A percentile compares a stretch with the other conserved stretches of the same genome.
Evolutionary conservation across 2,329 filamentous ascomycete species (phyloP).

Genomic region (Pseudovirgaria hyperparasitica): DNA sequence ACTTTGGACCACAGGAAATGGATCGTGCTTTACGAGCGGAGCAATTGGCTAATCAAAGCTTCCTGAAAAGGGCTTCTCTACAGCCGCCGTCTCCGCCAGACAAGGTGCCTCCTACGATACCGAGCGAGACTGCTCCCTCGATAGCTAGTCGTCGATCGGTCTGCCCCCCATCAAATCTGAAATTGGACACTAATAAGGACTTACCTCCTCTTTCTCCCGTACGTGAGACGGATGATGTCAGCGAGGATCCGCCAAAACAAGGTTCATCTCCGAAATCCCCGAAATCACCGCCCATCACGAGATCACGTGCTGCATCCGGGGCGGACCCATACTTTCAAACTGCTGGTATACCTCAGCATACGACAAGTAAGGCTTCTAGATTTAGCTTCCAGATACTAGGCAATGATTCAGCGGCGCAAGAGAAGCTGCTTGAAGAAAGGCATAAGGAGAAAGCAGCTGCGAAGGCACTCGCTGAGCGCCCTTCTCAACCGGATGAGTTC

Average conservation of each 20-base stretch:
- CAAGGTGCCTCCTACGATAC: constrained; percentile 9
- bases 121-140: constrained; percentile 8
- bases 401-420: constrained; percentile 48
- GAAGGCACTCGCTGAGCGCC: too few relatives aligned
- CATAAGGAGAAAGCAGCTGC: constrained; percentile 55
- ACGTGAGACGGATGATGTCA: constrained; percentile 2
- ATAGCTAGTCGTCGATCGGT: background rate
- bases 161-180: too few relatives aligned
- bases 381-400: constrained; percentile 76
- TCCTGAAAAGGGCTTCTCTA: constrained; percentile 31
- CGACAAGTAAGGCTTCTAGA: constrained; percentile 56
- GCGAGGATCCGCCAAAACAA: constrained; percentile 8
- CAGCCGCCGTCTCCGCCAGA: constrained; percentile 14
- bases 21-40: constrained; percentile 34
- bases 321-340: constrained; percentile 22
- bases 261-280: constrained; percentile 16
- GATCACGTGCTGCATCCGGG: constrained; percentile 24
- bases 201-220: constrained; percentile 1
- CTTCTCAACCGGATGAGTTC: too few relatives aligned
- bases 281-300: constrained; percentile 20
- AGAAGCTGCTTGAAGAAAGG: constrained; percentile 59
- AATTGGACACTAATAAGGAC: too few relatives aligned
- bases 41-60: constrained; percentile 34
- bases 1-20: constrained; percentile 26
- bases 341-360: constrained; percentile 28